phyloP scores from a whole-genome alignment of 2,329 filamentous ascomycete species.

The Albifimbria verrucaria region DNA sequence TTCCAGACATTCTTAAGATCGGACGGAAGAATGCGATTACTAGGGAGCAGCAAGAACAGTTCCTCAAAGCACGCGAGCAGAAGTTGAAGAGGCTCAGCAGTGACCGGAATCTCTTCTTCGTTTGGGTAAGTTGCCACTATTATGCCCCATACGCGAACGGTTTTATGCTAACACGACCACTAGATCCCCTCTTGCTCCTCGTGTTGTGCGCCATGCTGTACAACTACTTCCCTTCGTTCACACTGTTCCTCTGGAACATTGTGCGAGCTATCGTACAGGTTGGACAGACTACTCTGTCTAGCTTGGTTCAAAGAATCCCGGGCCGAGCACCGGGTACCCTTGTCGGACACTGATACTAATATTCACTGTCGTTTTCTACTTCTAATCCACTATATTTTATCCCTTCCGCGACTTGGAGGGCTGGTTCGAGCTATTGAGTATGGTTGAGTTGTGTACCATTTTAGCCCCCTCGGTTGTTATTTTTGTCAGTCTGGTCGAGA shows the following conservation, averaged over 20 bases:
- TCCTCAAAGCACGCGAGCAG: slow-evolving; percentile 57
- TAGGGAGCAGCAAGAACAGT: slow-evolving; percentile 61
- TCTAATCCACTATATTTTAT: too few relatives aligned
- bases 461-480: too few relatives aligned
- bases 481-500: too few relatives aligned
- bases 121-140: slow-evolving; percentile 54
- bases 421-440: too few relatives aligned
- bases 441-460: too few relatives aligned
- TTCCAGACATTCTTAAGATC: slow-evolving; percentile 50
- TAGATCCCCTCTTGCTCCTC: slow-evolving; percentile 49
- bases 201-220: slow-evolving; percentile 49
- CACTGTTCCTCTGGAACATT: slow-evolving; percentile 31
- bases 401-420: too few relatives aligned
- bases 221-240: slow-evolving; percentile 48
- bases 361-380: too few relatives aligned
- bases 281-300: slow-evolving; percentile 16
- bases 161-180: slow-evolving; percentile 14
- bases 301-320: slow-evolving; percentile 20
- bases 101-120: slow-evolving; percentile 64
- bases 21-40: slow-evolving; percentile 62
- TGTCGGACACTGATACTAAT: neutral
- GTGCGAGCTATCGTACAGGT: slow-evolving; percentile 26
- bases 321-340: slow-evolving; percentile 13
- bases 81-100: slow-evolving; percentile 61
- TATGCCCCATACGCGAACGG: neutral